Evolutionary conservation across 306 rosid species (phyloP).

Genomic region (Lupinus albus): DNA sequence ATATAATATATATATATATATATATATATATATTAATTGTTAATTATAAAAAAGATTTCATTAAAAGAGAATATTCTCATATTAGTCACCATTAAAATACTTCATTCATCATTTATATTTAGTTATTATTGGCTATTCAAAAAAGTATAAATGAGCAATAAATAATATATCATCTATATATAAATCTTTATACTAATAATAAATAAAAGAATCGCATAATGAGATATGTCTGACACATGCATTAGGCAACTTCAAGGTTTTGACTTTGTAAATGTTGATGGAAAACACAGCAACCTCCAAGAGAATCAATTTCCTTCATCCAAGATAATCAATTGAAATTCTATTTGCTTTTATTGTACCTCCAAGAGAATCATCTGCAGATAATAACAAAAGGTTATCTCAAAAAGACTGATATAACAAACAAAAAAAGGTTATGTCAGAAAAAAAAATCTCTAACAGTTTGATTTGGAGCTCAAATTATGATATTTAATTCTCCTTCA

Average conservation of each 20-base stretch:
- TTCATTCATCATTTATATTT: no score
- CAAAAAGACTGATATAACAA: constrained; percentile 1
- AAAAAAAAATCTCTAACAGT: constrained; percentile 6
- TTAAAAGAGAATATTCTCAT: no score
- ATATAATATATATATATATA: no score
- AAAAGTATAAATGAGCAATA: no score
- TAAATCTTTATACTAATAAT: no score
- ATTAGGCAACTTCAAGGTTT: constrained; percentile 53
- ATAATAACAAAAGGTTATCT: constrained; percentile 37
- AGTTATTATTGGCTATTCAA: no score
- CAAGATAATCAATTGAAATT: constrained; percentile 41
- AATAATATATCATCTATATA: no score
- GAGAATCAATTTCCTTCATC: constrained; percentile 57
- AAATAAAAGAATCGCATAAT: no score
- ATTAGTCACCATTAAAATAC: no score
- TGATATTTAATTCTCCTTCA: constrained; percentile 28
- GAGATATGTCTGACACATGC: constrained; percentile 52
- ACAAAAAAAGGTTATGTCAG: constrained; percentile 27
- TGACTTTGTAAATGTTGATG: constrained; percentile 46
- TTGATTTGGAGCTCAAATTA: constrained; percentile 15
- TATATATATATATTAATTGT: no score
- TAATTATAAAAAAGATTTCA: no score
- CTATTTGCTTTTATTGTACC: no score
- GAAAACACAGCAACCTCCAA: constrained; percentile 41
- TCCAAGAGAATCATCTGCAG: constrained; percentile 8